Evolutionary conservation across 192 early-diverging fungal species (phyloP).

Genomic region (Rhizophagus sp.): DNA sequence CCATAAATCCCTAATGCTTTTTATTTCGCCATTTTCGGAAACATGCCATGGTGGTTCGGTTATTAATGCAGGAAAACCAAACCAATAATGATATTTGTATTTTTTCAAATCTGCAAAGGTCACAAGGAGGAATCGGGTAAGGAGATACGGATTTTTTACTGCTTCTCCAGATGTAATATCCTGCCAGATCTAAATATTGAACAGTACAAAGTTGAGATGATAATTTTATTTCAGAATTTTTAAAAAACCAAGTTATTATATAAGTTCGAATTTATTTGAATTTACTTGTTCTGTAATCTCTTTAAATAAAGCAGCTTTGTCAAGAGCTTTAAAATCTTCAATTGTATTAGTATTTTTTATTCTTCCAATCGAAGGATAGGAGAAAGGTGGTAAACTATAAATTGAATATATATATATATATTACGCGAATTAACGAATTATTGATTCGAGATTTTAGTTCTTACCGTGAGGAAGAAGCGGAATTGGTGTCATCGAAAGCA

Average conservation of each 20-base stretch:
- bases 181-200: slow-evolving; percentile 61
- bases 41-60: slow-evolving; percentile 61
- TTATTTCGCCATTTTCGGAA: slow-evolving; percentile 27
- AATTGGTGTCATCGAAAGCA: slow-evolving; percentile 47
- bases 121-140: slow-evolving; percentile 76
- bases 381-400: slow-evolving; percentile 40
- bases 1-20: slow-evolving; percentile 27
- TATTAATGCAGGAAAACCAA: slow-evolving; percentile 86
- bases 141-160: slow-evolving; percentile 57
- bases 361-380: slow-evolving; percentile 51
- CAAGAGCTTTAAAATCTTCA: slow-evolving; percentile 83
- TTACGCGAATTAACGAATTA: not conserved
- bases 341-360: slow-evolving; percentile 94
- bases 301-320: slow-evolving; percentile 73
- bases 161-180: slow-evolving; percentile 70
- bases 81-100: slow-evolving; percentile 95
- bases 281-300: slow-evolving; percentile 57
- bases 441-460: not conserved
- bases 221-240: too few species aligned
- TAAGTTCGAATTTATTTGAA: not conserved
- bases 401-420: not conserved
- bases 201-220: too few species aligned
- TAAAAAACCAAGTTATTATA: not conserved
- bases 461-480: not conserved
- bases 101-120: slow-evolving; percentile 98